Evolutionary conservation across 176 grass and related monocot species (phyloP), one percentile per base, ranked within the genome.

Genomic region (Oryza meyeriana): DNA sequence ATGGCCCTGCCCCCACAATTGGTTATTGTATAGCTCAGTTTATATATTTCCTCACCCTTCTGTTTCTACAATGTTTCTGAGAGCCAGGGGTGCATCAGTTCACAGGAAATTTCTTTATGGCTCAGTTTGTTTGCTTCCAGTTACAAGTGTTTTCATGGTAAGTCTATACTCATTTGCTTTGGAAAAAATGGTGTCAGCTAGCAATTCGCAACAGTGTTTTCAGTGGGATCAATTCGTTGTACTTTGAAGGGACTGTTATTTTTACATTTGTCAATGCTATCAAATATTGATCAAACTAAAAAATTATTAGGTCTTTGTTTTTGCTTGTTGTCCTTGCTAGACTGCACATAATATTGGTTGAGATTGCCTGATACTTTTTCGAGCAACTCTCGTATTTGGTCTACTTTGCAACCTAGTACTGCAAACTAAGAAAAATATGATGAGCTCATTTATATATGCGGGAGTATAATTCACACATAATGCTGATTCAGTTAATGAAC

Each of bases 21-120:
- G 42, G 47, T 38, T 58, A 59, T 57, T 57, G 18, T 83, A 52
- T 72, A 30, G 12, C 69, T 66, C 63, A 63, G 18, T 47, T 52
- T 61, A 31, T 8, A 75, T 70, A 14, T 22, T n/a, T 64, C 28
- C 52, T 93, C 52, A 84, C 82, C 48, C 32, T 72, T 72, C 79
- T 72, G 33, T 74, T 77, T 86, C 29, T 69, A 11, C 28, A 67
- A 62, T 85, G 59, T 83, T 87, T 47, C 27, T 83, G 63, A 74
- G 25, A 80, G 84, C 52, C 85, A 92, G 94, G 67, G 94, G 94
- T 20, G 84, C 80, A 44, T 64, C 94, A 87, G 28, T 97, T 74
- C 94, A 97, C 76, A 97, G 78, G 85, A 94, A 85, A 73, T 90
- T 85, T 84, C 87, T 97, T 33, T 97, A 97, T 83, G 92, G 88